Percentiles rank a stretch among this genome's conserved stretches.
Conservation (phyloP, 1,139 yeast species). For the Saccharomyces hybrid region DNA sequence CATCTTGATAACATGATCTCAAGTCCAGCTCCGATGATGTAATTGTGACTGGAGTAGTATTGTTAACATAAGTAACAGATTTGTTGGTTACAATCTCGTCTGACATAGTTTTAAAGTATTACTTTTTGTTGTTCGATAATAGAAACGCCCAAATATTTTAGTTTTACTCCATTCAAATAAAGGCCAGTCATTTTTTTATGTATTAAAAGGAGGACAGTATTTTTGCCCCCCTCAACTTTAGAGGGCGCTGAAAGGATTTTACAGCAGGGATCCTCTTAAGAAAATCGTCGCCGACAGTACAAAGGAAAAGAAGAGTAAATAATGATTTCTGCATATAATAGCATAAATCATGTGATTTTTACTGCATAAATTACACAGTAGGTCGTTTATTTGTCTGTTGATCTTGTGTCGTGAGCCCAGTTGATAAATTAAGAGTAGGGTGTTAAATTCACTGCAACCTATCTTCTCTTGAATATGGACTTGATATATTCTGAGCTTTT, state of each 20-base stretch:
- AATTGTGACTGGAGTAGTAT: constrained; percentile 15
- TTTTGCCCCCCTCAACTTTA: not conserved
- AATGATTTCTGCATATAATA: not conserved
- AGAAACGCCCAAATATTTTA: not conserved
- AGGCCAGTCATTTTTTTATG: not conserved
- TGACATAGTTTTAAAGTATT: not conserved
- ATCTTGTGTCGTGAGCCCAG: not conserved
- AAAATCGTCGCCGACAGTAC: not conserved
- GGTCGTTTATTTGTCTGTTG: not conserved
- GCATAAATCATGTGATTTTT: not conserved
- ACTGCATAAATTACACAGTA: not conserved
- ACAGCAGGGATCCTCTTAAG: not conserved
- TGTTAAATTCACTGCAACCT: not conserved
- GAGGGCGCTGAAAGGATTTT: not conserved
- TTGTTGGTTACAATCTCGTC: constrained; percentile 13
- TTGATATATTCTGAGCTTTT: not conserved
- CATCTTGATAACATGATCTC: constrained; percentile 17
- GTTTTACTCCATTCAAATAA: not conserved
- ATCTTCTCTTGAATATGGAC: not conserved
- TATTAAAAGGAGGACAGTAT: not conserved
- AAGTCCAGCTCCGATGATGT: constrained; percentile 20
- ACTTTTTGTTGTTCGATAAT: not conserved
- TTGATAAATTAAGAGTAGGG: too few species aligned
- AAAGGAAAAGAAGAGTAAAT: not conserved
- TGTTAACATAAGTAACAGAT: constrained; percentile 18